Conservation (phyloP, 495 filamentous ascomycete genomes). For the Aspergillus indologenus region DNA sequence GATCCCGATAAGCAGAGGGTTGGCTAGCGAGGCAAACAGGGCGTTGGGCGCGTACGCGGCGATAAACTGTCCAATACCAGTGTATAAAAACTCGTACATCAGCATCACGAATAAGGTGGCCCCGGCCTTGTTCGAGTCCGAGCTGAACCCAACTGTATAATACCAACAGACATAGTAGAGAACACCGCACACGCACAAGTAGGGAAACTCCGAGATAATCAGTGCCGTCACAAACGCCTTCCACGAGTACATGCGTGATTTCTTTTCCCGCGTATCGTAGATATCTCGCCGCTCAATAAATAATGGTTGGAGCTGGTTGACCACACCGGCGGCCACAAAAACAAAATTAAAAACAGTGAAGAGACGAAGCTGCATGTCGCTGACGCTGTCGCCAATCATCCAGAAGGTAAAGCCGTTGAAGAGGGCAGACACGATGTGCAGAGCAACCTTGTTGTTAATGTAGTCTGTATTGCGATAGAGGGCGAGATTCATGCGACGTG, state of each 20-base stretch:
- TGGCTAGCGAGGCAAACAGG: slow-evolving; percentile 49
- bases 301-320: slow-evolving; percentile 51
- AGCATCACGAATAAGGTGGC: slow-evolving; percentile 55
- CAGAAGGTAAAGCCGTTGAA: slow-evolving; percentile 46
- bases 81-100: slow-evolving; percentile 53
- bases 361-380: slow-evolving; percentile 31
- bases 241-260: slow-evolving; percentile 55
- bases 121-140: slow-evolving; percentile 44
- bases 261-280: slow-evolving; percentile 53
- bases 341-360: slow-evolving; percentile 52
- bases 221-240: slow-evolving; percentile 48
- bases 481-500: slow-evolving; percentile 54
- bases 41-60: slow-evolving; percentile 58
- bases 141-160: slow-evolving; percentile 41
- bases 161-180: slow-evolving; percentile 53
- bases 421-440: slow-evolving; percentile 35
- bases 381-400: slow-evolving; percentile 31
- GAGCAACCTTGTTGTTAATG: slow-evolving; percentile 57
- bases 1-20: slow-evolving; percentile 56
- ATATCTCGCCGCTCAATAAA: slow-evolving; percentile 53
- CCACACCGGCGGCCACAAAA: slow-evolving; percentile 47
- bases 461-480: slow-evolving; percentile 64
- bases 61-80: slow-evolving; percentile 59
- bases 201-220: slow-evolving; percentile 52
- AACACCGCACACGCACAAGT: slow-evolving; percentile 47